phyloP scores from a whole-genome alignment of 805 yeast species.

The Cephaloascus fragrans region DNA sequence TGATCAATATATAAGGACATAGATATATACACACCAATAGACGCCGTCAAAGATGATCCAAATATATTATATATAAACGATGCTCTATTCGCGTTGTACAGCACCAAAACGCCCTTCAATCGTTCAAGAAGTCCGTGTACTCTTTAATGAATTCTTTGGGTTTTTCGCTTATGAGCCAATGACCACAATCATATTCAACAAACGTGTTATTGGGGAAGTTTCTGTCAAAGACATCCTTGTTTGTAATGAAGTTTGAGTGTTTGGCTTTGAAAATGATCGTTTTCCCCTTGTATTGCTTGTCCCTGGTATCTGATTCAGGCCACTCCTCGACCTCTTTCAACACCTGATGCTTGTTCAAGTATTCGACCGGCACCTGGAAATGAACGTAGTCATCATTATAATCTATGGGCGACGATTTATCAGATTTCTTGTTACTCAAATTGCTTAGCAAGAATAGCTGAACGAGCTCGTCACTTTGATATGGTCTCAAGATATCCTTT shows the following conservation, averaged over 20 bases:
- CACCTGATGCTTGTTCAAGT: slow-evolving; percentile 10
- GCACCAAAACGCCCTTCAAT: not conserved
- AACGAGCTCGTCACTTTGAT: slow-evolving; percentile 14
- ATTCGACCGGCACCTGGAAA: slow-evolving; percentile 20
- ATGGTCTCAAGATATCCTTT: slow-evolving; percentile 11
- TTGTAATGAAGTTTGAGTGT: slow-evolving; percentile 27
- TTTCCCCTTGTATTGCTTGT: slow-evolving; percentile 16
- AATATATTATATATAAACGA: too few relatives aligned
- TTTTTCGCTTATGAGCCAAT: slow-evolving; percentile 30
- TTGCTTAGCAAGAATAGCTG: slow-evolving; percentile 30
- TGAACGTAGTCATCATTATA: slow-evolving; percentile 16
- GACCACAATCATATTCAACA: slow-evolving; percentile 19
- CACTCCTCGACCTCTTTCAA: slow-evolving; percentile 19
- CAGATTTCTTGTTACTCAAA: slow-evolving; percentile 17
- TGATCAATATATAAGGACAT: too few relatives aligned
- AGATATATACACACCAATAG: too few relatives aligned
- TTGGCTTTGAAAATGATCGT: slow-evolving; percentile 34
- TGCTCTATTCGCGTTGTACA: too few relatives aligned
- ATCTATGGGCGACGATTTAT: slow-evolving; percentile 13
- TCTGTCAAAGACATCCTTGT: slow-evolving; percentile 9
- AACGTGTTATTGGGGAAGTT: slow-evolving; percentile 14
- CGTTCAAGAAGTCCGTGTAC: not conserved
- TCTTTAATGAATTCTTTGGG: slow-evolving; percentile 17
- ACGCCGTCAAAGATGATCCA: too few relatives aligned
- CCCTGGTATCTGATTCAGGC: slow-evolving; percentile 15